Percentiles rank a stretch among this genome's conserved stretches.
phyloP scores from a whole-genome alignment of 805 yeast species.

The Nakazawaea holstii region DNA sequence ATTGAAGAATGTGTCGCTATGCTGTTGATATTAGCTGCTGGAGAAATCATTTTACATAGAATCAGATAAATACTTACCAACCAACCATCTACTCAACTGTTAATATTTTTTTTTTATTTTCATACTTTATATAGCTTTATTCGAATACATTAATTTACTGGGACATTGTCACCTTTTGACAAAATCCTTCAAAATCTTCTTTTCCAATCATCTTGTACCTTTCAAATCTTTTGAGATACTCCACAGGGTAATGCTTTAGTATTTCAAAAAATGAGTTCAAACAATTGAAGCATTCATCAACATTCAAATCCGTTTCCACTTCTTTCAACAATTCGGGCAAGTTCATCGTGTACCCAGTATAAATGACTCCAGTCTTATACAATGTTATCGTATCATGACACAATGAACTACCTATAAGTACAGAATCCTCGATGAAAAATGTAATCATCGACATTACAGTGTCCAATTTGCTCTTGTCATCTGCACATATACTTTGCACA shows the following conservation, averaged over 20 bases:
- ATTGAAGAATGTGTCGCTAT: conserved; percentile 3
- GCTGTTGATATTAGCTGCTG: not conserved
- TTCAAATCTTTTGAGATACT: conserved; percentile 2
- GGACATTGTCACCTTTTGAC: not conserved
- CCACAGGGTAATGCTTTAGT: not conserved
- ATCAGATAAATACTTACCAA: not conserved
- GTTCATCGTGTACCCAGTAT: not conserved
- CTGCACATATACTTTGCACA: not conserved
- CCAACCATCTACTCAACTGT: not conserved
- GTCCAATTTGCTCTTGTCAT: conserved; percentile 4
- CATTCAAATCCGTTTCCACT: not conserved
- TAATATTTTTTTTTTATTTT: no score
- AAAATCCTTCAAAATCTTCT: not conserved
- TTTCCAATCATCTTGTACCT: not conserved
- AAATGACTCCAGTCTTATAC: not conserved
- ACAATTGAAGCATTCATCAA: not conserved
- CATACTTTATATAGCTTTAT: no score
- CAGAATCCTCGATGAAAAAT: conserved; percentile 5
- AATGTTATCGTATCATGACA: not conserved
- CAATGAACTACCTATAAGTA: not conserved
- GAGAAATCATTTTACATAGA: not conserved
- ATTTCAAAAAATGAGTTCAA: conserved; percentile 1
- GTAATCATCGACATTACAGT: conserved; percentile 5
- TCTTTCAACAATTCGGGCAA: not conserved
- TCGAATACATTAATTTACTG: no score